Evolutionary conservation across 225 moss, liverwort and hornwort species (phyloP), one percentile per base, ranked within the genome.

Genomic region (Bryoerythrophyllum caledonicum): DNA sequence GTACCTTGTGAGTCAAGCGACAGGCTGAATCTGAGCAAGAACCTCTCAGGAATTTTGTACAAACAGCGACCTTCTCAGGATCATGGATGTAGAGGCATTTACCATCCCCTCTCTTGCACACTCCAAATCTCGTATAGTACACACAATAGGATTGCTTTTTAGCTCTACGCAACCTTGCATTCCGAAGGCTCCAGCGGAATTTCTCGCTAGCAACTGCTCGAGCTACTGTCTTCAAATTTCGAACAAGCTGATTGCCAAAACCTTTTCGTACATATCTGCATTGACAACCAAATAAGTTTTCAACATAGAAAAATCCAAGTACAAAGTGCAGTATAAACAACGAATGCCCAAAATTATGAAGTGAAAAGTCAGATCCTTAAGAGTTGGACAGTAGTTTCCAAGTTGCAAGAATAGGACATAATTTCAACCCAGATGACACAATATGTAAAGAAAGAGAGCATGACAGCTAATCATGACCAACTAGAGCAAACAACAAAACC

Each of bases 71-170:
- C 85, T 95, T 99, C 68, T 99, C 99, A 64, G 86, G 82, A 81
- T 99, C 99, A 84, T 99, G 99, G 37, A 93, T 88, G 73, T 91
- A 99, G 10, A 86, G 80, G 74, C 99, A 99, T 82, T 95, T 95
- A 74, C 93, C 95, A 75, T 89, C 89, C 54, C 95, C 95, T 74
- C 86, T 92, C 75, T 95, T 91, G 85, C 99, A 99, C 74, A 95
- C 87, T 52, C 99, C 99, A 84, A 99, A 95, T 78, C 89, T 90
- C 28, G 95, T 99, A 54, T 91, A 99, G 77, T 93, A 95, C 37
- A 93, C 89, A 79, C 99, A 99, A 66, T 85, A 87, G 48, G 83
- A 64, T 73, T 93, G 91, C 83, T 94, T 97, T 77, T 91, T 97
- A 43, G 91, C 94, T 65, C 85, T 82, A 14, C 94, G 91, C 74